phyloP scores from a whole-genome alignment of 1,284 basidiomycete species.

The Cystobasidium pallidum region DNA sequence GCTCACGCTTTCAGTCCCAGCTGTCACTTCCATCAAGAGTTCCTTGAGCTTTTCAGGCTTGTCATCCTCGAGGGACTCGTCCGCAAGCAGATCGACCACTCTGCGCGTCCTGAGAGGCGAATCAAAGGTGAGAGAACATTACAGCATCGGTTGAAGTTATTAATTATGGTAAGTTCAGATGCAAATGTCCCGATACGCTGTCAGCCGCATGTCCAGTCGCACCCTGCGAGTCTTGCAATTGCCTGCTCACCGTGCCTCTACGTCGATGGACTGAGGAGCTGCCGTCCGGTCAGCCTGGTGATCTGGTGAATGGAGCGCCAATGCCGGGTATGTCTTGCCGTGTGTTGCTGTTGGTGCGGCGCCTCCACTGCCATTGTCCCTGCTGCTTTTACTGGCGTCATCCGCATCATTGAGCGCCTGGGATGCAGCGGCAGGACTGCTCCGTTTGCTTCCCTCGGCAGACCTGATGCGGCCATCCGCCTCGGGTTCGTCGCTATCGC shows the following conservation, averaged over 20 bases:
- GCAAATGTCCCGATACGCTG: background rate
- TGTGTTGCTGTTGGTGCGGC: background rate
- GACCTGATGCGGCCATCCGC: background rate
- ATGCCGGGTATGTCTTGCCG: background rate
- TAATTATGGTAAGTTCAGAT: no score
- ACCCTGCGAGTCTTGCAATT: background rate
- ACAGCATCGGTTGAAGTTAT: no score
- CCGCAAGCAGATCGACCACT: constrained; percentile 48
- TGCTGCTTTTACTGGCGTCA: constrained; percentile 6
- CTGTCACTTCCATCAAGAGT: constrained; percentile 44
- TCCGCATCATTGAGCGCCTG: constrained; percentile 6
- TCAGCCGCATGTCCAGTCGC: background rate
- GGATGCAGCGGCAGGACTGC: background rate
- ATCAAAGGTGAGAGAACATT: no score
- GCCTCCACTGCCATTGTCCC: background rate
- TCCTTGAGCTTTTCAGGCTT: constrained; percentile 52
- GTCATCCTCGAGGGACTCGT: constrained; percentile 51
- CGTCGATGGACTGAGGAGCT: background rate
- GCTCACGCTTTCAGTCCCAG: constrained; percentile 45
- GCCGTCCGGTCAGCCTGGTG: background rate
- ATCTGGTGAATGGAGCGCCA: no score
- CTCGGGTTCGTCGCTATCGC: background rate
- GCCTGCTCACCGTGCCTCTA: constrained; percentile 23
- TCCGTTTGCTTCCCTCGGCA: background rate
- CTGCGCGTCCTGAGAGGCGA: constrained; percentile 35